A percentile compares a stretch with the other conserved stretches of the same genome.
phyloP scores from a whole-genome alignment of 2,329 filamentous ascomycete species.

The Leptographium procerum region DNA sequence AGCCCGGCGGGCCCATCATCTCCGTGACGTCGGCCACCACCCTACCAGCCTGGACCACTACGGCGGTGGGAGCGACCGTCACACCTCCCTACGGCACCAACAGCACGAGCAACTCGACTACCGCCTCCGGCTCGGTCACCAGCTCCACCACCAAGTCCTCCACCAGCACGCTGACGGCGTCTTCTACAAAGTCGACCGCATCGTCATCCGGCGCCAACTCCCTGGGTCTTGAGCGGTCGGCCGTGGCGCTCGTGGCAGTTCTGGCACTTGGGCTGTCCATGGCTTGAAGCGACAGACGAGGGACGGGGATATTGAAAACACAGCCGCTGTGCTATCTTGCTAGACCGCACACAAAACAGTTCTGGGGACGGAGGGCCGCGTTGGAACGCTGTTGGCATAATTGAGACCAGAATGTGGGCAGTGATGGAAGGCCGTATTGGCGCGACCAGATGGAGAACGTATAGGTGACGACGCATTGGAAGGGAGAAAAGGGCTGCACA shows the following conservation, averaged over 20 bases:
- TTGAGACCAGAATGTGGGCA: background rate
- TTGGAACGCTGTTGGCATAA: background rate
- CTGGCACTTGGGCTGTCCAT: conserved; percentile 12
- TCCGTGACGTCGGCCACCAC: background rate
- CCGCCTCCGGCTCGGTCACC: background rate
- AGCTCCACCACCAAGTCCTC: background rate
- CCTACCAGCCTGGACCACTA: background rate
- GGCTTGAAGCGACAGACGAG: conserved; percentile 6
- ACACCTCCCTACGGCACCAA: background rate
- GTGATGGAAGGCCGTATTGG: background rate
- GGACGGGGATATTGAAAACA: background rate
- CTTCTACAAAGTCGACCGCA: conserved; percentile 8
- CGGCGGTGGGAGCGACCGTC: background rate
- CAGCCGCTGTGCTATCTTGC: background rate
- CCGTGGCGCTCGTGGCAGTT: conserved; percentile 11
- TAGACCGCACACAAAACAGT: too few relatives aligned
- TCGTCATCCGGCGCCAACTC: conserved; percentile 11
- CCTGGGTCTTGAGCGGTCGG: conserved; percentile 9
- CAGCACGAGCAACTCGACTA: background rate
- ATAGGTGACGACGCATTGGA: background rate
- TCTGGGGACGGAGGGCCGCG: background rate
- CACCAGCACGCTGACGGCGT: background rate
- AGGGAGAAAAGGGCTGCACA: background rate
- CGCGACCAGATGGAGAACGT: too few relatives aligned
- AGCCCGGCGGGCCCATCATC: too few relatives aligned